Conservation (phyloP, 1,139 yeast genomes). For the Blastobotrys elegans region DNA sequence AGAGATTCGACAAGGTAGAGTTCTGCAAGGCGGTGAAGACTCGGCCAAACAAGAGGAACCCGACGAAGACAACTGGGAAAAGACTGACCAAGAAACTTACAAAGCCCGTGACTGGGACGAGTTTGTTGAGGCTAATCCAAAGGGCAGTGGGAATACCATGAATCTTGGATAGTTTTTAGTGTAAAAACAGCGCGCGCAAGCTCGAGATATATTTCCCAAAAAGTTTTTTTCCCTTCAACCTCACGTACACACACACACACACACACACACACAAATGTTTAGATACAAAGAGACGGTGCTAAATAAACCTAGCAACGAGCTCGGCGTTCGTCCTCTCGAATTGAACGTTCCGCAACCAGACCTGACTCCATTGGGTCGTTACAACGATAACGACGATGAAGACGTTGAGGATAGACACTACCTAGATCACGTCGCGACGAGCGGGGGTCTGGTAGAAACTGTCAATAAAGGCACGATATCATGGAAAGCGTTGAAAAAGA, state of each 20-base stretch:
- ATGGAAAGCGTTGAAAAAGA: constrained; percentile 23
- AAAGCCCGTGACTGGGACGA: constrained; percentile 87
- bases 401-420: constrained; percentile 24
- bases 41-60: constrained; percentile 36
- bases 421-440: constrained; percentile 24
- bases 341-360: constrained; percentile 16
- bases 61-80: constrained; percentile 51
- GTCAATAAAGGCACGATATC: constrained; percentile 17
- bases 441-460: constrained; percentile 16
- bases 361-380: constrained; percentile 9
- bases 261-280: constrained; percentile 6
- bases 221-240: too few relatives aligned
- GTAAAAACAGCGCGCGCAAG: not conserved
- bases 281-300: constrained; percentile 17
- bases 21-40: constrained; percentile 46
- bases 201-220: not conserved
- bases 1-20: constrained; percentile 80
- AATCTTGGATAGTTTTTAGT: constrained; percentile 55
- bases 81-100: constrained; percentile 51
- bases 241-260: too few relatives aligned
- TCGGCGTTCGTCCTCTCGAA: constrained; percentile 12
- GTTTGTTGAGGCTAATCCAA: constrained; percentile 79
- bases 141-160: constrained; percentile 74
- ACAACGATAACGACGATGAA: constrained; percentile 10
- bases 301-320: constrained; percentile 14